These are phyloP conservation scores for Paramecium sonneborni DNA, from an alignment of 73 alveolate species.

Conservation along the genomic window DNA sequence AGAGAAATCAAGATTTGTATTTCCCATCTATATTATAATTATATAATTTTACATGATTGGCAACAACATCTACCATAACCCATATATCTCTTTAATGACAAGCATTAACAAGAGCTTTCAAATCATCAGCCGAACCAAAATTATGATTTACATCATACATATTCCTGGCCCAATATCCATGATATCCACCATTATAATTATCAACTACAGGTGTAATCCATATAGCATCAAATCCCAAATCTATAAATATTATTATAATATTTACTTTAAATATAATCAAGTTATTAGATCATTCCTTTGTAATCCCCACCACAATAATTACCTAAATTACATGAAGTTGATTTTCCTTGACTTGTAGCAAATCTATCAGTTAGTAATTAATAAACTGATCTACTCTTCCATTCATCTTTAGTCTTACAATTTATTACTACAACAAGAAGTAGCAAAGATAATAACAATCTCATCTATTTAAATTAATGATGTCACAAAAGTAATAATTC, in stretches of 20 bases:
- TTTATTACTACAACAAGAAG: not conserved
- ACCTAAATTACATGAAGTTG: slow-evolving; percentile 68
- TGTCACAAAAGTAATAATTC: not conserved
- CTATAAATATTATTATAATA: slow-evolving; percentile 48
- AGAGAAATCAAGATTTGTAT: slow-evolving; percentile 72
- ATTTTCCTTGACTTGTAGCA: slow-evolving; percentile 64
- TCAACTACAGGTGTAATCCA: slow-evolving; percentile 97
- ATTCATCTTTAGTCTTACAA: slow-evolving; percentile 73
- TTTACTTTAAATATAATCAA: slow-evolving; percentile 91
- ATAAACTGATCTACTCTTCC: slow-evolving; percentile 93
- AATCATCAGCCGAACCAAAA: slow-evolving; percentile 90
- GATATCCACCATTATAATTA: slow-evolving; percentile 88
- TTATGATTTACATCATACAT: slow-evolving; percentile 82
- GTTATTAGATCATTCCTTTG: slow-evolving; percentile 86
- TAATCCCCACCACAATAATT: slow-evolving; percentile 98
- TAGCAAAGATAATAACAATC: not conserved
- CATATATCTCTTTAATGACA: slow-evolving; percentile 91
- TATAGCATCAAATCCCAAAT: slow-evolving; percentile 92
- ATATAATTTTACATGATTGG: slow-evolving; percentile 83
- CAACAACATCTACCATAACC: slow-evolving; percentile 97
- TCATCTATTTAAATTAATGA: not conserved
- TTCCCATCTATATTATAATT: slow-evolving; percentile 67
- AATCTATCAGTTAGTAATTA: slow-evolving; percentile 91
- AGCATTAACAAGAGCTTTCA: slow-evolving; percentile 80
- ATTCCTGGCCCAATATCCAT: slow-evolving; percentile 94